Evolutionary conservation across 371 early-diverging fungal genomes (phyloP), one percentile per base, ranked within the genome.

Genomic region (Syncephalis plumigaleata): DNA sequence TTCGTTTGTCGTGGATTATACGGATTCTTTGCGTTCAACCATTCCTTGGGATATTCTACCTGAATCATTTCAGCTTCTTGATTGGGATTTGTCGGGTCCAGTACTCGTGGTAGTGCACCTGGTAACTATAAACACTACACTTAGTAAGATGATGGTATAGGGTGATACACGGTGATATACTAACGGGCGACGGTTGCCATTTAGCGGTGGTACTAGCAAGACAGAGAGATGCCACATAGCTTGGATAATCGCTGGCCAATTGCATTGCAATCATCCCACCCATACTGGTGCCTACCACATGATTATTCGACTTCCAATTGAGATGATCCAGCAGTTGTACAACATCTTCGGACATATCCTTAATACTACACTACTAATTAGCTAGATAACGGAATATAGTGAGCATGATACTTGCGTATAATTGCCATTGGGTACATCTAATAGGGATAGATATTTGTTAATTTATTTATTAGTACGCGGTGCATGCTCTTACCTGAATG

Each of bases 131-230:
- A n/a, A 40, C n/a, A 16, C n/a, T 18, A 8, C 15, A 16, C 8
- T 18, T 4, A 21, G 8, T 5, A 40, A 8, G 8, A 40, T 8
- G n/a, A 5, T 5, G 15, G 15, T 5, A 16, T 18, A 7, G 8
- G 40, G 18, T 5, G n/a, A 21, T 21, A 40, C 5, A 59, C 0
- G 68, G 65, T 11, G 63, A 63, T 15, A 66, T 72, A 38, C 69
- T 40, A 7, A 64, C 63, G 36, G 69, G 42, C 3, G 72, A 65
- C 15, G 31, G 31, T 47, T 37, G 37, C 69, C 59, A 16, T 61
- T 49, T 21, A 44, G 37, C 2, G 65, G 63, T 1, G 58, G 57
- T 0, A 55, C 54, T 40, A 61, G 54, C 31, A 7, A 31, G 0
- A 58, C 67, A 52, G 4, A 31, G 31, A 7, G 31, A 31, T 31